A percentile compares a stretch with the other conserved stretches of the same genome.
Evolutionary conservation across 1,284 basidiomycete species (phyloP).

Genomic region (Cryptococcus depauperatus): DNA sequence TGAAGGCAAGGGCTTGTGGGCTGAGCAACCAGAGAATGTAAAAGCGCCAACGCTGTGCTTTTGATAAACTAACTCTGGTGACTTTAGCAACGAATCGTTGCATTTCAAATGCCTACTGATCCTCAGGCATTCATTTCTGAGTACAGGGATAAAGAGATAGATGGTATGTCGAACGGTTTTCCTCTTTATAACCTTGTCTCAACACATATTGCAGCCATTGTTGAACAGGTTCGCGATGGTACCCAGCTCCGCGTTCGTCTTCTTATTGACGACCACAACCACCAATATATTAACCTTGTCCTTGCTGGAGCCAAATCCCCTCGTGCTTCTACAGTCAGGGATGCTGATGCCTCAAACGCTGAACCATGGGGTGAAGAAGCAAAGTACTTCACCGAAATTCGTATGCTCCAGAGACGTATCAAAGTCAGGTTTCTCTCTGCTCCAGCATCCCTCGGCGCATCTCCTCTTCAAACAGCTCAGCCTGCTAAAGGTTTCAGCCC

Average conservation of each 20-base stretch:
- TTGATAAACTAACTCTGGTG: not conserved
- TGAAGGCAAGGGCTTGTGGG: constrained; percentile 74
- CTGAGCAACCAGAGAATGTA: constrained; percentile 63
- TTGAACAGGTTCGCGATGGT: constrained; percentile 91
- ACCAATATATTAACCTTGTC: constrained; percentile 51
- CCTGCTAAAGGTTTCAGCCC: constrained; percentile 42
- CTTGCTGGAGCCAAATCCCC: constrained; percentile 80
- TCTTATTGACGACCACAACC: constrained; percentile 75
- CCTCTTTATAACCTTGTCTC: not conserved
- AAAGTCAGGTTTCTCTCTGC: constrained; percentile 73
- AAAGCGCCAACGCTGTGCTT: too few species aligned
- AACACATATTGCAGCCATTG: constrained; percentile 57
- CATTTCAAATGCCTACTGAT: constrained; percentile 83
- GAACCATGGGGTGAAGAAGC: constrained; percentile 85
- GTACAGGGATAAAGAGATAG: constrained; percentile 81
- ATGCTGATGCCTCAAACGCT: constrained; percentile 56
- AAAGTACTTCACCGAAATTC: constrained; percentile 87
- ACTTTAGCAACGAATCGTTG: constrained; percentile 64
- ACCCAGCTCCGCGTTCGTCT: constrained; percentile 82
- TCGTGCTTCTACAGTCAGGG: constrained; percentile 57
- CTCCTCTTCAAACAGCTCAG: constrained; percentile 71
- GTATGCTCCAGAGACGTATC: constrained; percentile 81
- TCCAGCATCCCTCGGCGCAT: not conserved
- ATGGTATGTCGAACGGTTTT: constrained; percentile 51
- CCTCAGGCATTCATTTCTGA: constrained; percentile 80